Conservation (phyloP, 2,329 filamentous ascomycete species). For the Capronia epimyces region DNA sequence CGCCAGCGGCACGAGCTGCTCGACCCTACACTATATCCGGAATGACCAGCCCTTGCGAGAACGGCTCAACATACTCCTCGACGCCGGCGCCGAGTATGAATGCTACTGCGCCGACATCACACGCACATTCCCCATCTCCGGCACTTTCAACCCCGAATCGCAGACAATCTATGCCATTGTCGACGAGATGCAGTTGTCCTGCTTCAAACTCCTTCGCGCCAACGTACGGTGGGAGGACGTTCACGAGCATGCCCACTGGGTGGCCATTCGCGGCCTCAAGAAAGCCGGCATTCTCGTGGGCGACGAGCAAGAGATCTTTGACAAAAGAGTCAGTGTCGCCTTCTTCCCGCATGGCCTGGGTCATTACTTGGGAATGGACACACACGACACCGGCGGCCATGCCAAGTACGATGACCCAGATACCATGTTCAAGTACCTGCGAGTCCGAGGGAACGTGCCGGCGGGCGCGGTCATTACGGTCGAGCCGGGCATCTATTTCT, state of each 20-base stretch:
- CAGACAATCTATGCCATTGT: slow-evolving; percentile 72
- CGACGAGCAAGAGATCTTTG: slow-evolving; percentile 66
- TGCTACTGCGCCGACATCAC: slow-evolving; percentile 90
- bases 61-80: slow-evolving; percentile 71
- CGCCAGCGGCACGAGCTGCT: slow-evolving; percentile 73
- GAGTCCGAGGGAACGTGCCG: slow-evolving; percentile 69
- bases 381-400: slow-evolving; percentile 78
- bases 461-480: slow-evolving; percentile 84
- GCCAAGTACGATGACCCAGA: slow-evolving; percentile 74
- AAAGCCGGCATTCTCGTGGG: slow-evolving; percentile 66
- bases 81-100: slow-evolving; percentile 79
- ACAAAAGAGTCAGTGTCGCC: slow-evolving; percentile 72
- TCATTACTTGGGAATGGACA: slow-evolving; percentile 88
- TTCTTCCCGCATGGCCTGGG: slow-evolving; percentile 91
- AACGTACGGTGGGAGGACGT: slow-evolving; percentile 67
- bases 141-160: slow-evolving; percentile 63
- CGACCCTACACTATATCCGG: slow-evolving; percentile 76
- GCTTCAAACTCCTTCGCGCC: slow-evolving; percentile 62
- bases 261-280: slow-evolving; percentile 67
- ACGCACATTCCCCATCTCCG: slow-evolving; percentile 73
- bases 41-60: slow-evolving; percentile 69
- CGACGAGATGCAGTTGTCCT: slow-evolving; percentile 71
- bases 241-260: slow-evolving; percentile 64
- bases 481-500: slow-evolving; percentile 93
- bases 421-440: slow-evolving; percentile 77